Conservation (phyloP, 164 flowering plant species). For the grape (Vitis vinifera) region ASM3070453v1 NC_081819.1:23024001-23024500, state of each 20-base stretch:
- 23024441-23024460: slow-evolving; percentile 74
- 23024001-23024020: slow-evolving; percentile 70
- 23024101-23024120: slow-evolving; percentile 22
- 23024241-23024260: slow-evolving; percentile 40
- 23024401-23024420: slow-evolving; percentile 49
- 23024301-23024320: slow-evolving; percentile 89
- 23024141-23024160: slow-evolving; percentile 56
- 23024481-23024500: slow-evolving; percentile 99
- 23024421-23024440: slow-evolving; percentile 69
- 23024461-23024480: slow-evolving; percentile 98
- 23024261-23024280: slow-evolving; percentile 2
- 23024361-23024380: slow-evolving; percentile 32
- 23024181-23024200: slow-evolving; percentile 30
- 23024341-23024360: slow-evolving; percentile 91
- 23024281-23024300: slow-evolving; percentile 47
- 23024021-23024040: slow-evolving; percentile 54
- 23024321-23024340: slow-evolving; percentile 97
- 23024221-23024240: slow-evolving; percentile 83
- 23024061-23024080: slow-evolving; percentile 28
- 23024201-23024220: slow-evolving; percentile 87
- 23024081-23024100: slow-evolving; percentile 12
- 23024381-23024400: slow-evolving; percentile 12
- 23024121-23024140: slow-evolving; percentile 49
- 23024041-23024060: slow-evolving; percentile 36
- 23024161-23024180: slow-evolving; percentile 43